These are phyloP conservation scores for Penicillium janthinellum DNA, from an alignment of 2,329 filamentous ascomycete genomes.

Conservation along the genomic window DNA sequence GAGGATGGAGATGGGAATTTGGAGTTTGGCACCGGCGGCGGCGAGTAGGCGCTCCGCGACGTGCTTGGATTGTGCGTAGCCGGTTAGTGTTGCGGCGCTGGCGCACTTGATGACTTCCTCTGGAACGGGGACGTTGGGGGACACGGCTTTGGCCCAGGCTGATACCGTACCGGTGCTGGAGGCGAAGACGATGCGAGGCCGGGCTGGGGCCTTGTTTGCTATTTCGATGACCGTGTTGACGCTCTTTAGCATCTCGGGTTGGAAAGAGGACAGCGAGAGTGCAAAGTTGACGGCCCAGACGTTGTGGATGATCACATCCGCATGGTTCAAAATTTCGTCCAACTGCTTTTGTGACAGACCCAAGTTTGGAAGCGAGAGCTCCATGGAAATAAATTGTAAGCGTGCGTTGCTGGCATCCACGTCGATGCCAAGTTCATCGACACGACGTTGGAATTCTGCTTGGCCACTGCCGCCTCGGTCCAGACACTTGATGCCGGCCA, in stretches of 20 bases:
- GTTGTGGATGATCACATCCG: constrained; percentile 16
- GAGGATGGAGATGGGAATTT: constrained; percentile 15
- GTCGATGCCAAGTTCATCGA: constrained; percentile 8
- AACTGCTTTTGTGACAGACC: constrained; percentile 7
- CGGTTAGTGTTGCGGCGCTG: constrained; percentile 3
- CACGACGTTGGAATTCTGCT: constrained; percentile 8
- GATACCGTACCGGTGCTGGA: constrained; percentile 9
- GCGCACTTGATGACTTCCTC: constrained; percentile 16
- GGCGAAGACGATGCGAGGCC: constrained; percentile 15
- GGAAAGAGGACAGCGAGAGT: constrained; percentile 11
- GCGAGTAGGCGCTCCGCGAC: constrained; percentile 15
- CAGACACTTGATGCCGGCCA: constrained; percentile 14
- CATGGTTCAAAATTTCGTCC: constrained; percentile 10
- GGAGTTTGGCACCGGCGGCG: constrained; percentile 10
- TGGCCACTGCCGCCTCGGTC: constrained; percentile 9
- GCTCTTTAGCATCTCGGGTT: constrained; percentile 12
- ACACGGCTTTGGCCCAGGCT: constrained; percentile 10
- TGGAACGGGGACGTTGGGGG: constrained; percentile 11
- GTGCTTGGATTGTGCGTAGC: constrained; percentile 17
- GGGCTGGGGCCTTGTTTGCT: constrained; percentile 13
- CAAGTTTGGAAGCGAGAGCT: constrained; percentile 10
- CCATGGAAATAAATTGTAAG: constrained; percentile 12
- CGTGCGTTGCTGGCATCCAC: constrained; percentile 8
- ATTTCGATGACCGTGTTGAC: constrained; percentile 10
- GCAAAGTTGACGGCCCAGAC: constrained; percentile 17